phyloP scores from a whole-genome alignment of 2,329 filamentous ascomycete species.

The Blastomyces parvus region DNA sequence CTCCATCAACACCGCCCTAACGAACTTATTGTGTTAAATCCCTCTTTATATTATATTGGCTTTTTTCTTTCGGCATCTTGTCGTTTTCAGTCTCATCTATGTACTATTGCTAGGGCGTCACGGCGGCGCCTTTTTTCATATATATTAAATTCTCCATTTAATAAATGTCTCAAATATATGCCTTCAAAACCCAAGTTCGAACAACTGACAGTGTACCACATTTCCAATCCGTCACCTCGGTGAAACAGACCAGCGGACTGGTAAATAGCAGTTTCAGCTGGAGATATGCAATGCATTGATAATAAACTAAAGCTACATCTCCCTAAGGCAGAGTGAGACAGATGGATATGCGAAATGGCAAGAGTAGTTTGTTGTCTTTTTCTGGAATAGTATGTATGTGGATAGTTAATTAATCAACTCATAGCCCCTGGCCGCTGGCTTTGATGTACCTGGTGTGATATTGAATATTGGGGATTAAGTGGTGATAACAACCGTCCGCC shows the following conservation, averaged over 20 bases:
- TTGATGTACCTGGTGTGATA: not conserved
- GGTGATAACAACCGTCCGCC: not conserved
- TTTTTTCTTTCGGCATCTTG: not conserved
- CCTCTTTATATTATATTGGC: not conserved
- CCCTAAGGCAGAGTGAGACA: no score
- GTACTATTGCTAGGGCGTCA: not conserved
- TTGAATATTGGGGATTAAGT: not conserved
- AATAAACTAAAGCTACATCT: no score
- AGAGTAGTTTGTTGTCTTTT: not conserved
- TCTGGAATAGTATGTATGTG: not conserved
- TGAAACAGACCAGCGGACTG: not conserved
- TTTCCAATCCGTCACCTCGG: not conserved
- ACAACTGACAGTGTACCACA: not conserved
- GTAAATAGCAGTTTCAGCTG: not conserved
- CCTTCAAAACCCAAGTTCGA: not conserved
- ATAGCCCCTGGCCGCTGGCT: no score
- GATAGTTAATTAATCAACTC: not conserved
- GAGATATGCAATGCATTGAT: no score
- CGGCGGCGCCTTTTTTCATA: not conserved
- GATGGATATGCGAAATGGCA: not conserved
- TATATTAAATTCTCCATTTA: not conserved
- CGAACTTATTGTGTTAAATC: not conserved
- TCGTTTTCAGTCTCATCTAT: not conserved
- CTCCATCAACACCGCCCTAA: not conserved
- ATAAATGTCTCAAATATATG: not conserved